Evolutionary conservation across 257 asterid species (phyloP), one percentile per base, ranked within the genome.

Genomic region (Fraxinus quadrangulata): DNA sequence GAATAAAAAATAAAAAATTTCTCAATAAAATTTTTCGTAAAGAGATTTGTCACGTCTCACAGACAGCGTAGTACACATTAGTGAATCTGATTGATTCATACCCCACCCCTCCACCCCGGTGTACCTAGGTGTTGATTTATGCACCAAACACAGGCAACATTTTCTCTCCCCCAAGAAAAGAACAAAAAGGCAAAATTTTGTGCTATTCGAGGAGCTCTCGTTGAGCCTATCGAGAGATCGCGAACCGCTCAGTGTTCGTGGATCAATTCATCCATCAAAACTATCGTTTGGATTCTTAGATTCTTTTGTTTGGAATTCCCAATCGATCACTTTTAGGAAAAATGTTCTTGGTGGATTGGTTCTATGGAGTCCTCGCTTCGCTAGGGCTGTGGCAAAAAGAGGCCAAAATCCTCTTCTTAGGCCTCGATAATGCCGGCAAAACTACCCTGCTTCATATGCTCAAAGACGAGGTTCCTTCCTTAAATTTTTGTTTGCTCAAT

Each of bases 331-430:
- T 59, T 8, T 59, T 59, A 59, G 31, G 67, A 59, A 59, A 59
- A 59, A 59, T 59, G 67, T 59, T 59, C 31, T 59, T 59, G 67
- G 26, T 59, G 67, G 67, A 59, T 59, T 59, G 67, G 67, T 59
- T 59, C 67, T 59, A 59, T 59, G 67, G 67, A 59, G 67, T 59
- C 67, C 67, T 59, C 31, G 31, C 67, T 59, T 59, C 67, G 31
- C 30, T 59, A 59, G 67, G 67, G 31, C 31, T 59, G 67, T 59
- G 67, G 67, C 67, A 59, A 21, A 59, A 59, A 59, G 67, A 59
- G 67, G 67, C 67, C 12, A 59, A 59, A n/a, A 59, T 59, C 67
- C 67, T 59, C 28, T 59, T 59, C 28, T 59, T 59, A 59, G 67
- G 67, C 31, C 67, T 59, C 13, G 67, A 59, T 59, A 59, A 59